Evolutionary conservation across 176 grass and related monocot genomes (phyloP), one percentile per base, ranked within the genome.

Genomic region (Aegilops bicornis): DNA sequence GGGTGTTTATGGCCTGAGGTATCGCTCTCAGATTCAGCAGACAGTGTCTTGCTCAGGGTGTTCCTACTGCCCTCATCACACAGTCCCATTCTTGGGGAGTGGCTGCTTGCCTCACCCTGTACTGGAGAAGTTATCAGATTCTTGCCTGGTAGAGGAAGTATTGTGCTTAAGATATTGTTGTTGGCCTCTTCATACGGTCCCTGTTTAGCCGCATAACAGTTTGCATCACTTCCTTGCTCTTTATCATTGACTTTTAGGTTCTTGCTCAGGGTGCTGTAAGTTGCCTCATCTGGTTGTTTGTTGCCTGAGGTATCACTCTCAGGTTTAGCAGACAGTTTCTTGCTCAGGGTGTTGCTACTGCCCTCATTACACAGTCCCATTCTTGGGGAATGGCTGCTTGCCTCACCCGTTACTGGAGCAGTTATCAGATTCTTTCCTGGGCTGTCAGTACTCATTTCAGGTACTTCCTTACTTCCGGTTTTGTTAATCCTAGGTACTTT

Each of bases 301-400:
- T 31, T 16, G 10, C 30, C 77, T 84, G 81, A 84, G 77, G 32
- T 79, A 25, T 79, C 22, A 7, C 77, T 40, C 22, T 62, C 77
- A 25, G 77, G 13, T 62, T 63, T 58, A 79, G 77, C 58, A 39
- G 77, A 39, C 16, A 88, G 10, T 47, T 39, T 73, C 47, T 64
- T 73, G 56, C 17, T 73, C 6, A 73, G 17, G 10, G 5, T 78
- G 15, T 71, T 71, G 75, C 39, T 84, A 33, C 24, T 54, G 25
- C 29, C 65, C 75, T 64, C 75, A 17, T 84, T 61, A 39, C 50
- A 84, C 15, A 72, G 10, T 24, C 16, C 31, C 20, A 48, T 54
- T 50, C 11, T 47, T 17, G 22, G 29, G 30, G 16, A 17, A 27
- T 79, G 32, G 52, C 20, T 63, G 50, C 19, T 71, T 69, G 30